Base-by-base conservation (phyloP, 768 basidiomycete species). In the Rhizopogon vinicolor region DNA sequence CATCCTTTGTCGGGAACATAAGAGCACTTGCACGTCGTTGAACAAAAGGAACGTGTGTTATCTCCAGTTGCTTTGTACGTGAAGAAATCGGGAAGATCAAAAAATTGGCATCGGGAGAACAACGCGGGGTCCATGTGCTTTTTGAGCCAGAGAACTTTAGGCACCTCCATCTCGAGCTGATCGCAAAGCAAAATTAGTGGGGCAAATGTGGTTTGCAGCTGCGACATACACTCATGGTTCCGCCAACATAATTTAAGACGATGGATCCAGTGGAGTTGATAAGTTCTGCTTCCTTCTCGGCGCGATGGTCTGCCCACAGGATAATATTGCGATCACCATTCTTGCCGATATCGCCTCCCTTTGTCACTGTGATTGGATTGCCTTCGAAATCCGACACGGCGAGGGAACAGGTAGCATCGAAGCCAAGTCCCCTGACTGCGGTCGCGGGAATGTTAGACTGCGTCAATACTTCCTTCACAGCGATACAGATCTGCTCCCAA, bases 151-250 rank as follows among this genome's bases (percentile, higher is more conserved):
- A 98, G 84, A 31, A 95, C 88, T 71, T 98, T 98, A 0, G 96
- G 96, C 43, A 98, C 84, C 72, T 98, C 96, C 97, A 98, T 98
- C 72, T 98, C 95, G 42, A 98, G 81, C 91, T 97, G 59, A 28
- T 41, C 44, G 39, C 29, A 37, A 25, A 51, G 16, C 44, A 44
- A 28, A 16, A 52, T 63, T 42, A 58, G 51, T n/a, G 55, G 22
- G 50, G 49, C 51, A 39, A 14, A 42, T 41, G 25, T 7, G 39
- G 42, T 22, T 46, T 52, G 42, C 28, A 41, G 33, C 52, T 6
- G 46, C 18, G 54, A 72, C 76, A 63, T 74, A 91, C 94, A 66
- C 93, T 94, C 88, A 99, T 98, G 39, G 84, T 90, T 44, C 94
- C 94, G 9, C 97, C 97, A 45, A 98, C 94, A 72, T 95, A 98